Percentiles rank a stretch among this genome's conserved stretches.
Conservation (phyloP, 169 alveolate genomes). For the Eimeria maxima region DNA sequence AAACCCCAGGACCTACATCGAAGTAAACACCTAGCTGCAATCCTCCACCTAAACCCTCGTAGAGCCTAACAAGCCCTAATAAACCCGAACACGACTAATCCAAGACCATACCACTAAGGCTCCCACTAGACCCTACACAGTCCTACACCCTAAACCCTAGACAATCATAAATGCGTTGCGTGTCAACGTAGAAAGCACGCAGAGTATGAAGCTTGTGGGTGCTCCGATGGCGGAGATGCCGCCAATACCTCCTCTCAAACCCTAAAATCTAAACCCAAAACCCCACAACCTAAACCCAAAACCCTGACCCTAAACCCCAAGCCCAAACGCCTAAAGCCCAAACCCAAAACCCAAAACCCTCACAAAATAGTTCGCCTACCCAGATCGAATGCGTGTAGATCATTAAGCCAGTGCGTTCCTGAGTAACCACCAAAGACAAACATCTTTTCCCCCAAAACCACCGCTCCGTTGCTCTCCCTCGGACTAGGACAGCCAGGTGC, state of each 20-base stretch:
- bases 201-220: too few relatives aligned
- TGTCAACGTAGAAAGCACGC: too few relatives aligned
- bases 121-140: neutral
- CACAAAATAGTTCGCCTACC: neutral
- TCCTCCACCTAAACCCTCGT: neutral
- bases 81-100: neutral
- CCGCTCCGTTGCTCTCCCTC: slow-evolving; percentile 91
- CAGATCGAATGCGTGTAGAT: slow-evolving; percentile 91
- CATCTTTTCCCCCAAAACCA: slow-evolving; percentile 90
- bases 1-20: slow-evolving; percentile 15
- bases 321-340: neutral
- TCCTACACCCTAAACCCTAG: neutral
- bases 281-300: neutral
- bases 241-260: neutral
- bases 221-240: too few relatives aligned
- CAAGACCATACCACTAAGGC: neutral
- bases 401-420: slow-evolving; percentile 92
- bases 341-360: slow-evolving; percentile 46
- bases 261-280: neutral
- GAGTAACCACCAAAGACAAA: slow-evolving; percentile 94
- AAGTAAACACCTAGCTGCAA: neutral
- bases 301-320: neutral
- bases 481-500: slow-evolving; percentile 86
- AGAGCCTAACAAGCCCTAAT: slow-evolving; percentile 1
- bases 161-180: too few relatives aligned